Conservation (phyloP, 1,284 basidiomycete genomes). For the Paramarasmius palmivorus region DNA sequence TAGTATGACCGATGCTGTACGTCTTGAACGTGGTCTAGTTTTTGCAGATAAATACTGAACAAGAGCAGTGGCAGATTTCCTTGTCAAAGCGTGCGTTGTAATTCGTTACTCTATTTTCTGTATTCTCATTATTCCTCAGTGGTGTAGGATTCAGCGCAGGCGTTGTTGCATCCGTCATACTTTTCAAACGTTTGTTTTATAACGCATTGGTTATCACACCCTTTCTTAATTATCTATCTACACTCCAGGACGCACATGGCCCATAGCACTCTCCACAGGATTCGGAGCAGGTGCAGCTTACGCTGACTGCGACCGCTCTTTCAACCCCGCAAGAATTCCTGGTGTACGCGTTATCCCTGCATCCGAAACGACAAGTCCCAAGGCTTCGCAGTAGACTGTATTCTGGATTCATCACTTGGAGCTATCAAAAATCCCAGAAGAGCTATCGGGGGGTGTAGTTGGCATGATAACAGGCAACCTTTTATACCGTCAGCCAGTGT, state of each 20-base stretch:
- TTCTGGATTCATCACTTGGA: too few species aligned
- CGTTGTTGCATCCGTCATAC: slow-evolving; percentile 90
- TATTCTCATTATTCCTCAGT: slow-evolving; percentile 41
- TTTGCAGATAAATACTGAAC: not conserved
- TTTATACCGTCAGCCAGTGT: too few species aligned
- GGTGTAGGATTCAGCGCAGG: slow-evolving; percentile 95
- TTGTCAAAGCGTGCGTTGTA: slow-evolving; percentile 71
- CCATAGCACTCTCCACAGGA: slow-evolving; percentile 90
- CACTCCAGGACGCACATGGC: slow-evolving; percentile 89
- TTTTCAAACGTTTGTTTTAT: slow-evolving; percentile 86
- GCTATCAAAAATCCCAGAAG: too few species aligned
- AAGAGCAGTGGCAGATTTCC: slow-evolving; percentile 71
- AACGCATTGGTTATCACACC: not conserved
- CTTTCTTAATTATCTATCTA: slow-evolving; percentile 8
- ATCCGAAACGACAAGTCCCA: slow-evolving; percentile 7
- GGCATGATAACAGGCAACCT: too few species aligned
- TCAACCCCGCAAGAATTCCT: slow-evolving; percentile 92
- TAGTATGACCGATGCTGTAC: slow-evolving; percentile 92
- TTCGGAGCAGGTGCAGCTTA: slow-evolving; percentile 89
- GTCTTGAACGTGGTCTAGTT: slow-evolving; percentile 34
- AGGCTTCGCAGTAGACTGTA: too few species aligned
- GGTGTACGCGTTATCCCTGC: slow-evolving; percentile 77
- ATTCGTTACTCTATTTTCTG: slow-evolving; percentile 7
- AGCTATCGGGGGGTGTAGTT: too few species aligned
- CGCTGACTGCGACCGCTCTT: slow-evolving; percentile 94